phyloP scores from a whole-genome alignment of 768 basidiomycete genomes.

The Asterophora parasitica region DNA sequence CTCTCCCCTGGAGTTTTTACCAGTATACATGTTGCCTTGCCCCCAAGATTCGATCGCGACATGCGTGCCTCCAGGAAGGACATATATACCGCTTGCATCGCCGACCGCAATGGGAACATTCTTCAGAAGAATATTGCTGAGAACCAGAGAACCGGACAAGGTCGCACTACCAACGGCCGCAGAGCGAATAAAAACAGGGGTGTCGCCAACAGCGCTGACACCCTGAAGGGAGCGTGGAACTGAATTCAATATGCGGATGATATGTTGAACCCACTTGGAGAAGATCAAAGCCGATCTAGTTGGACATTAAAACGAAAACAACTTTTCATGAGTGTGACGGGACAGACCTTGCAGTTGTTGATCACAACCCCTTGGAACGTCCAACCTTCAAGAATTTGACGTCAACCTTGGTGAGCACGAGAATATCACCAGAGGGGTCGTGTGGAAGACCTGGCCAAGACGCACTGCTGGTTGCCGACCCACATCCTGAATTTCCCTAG shows the following conservation, averaged over 20 bases:
- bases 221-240: constrained; percentile 30
- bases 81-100: constrained; percentile 23
- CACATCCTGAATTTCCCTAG: constrained; percentile 63
- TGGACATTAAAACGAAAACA: neutral
- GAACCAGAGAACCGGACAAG: constrained; percentile 53
- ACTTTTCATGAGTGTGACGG: neutral
- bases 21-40: constrained; percentile 37
- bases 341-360: constrained; percentile 33
- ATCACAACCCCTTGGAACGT: constrained; percentile 37
- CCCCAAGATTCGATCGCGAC: constrained; percentile 55
- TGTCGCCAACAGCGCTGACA: constrained; percentile 49
- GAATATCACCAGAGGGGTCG: too few relatives aligned
- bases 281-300: constrained; percentile 11
- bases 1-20: constrained; percentile 35
- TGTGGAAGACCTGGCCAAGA: too few relatives aligned
- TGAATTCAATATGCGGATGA: neutral
- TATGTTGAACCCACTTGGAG: constrained; percentile 1
- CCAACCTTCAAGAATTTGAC: constrained; percentile 30
- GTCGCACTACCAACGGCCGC: constrained; percentile 38
- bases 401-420: neutral
- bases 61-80: constrained; percentile 55
- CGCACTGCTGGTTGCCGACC: constrained; percentile 78
- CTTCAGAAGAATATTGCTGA: constrained; percentile 56
- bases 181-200: constrained; percentile 54
- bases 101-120: constrained; percentile 60